Evolutionary conservation across 352 stramenopile genomes (phyloP).

Genomic region (Pythium guiyangense): DNA sequence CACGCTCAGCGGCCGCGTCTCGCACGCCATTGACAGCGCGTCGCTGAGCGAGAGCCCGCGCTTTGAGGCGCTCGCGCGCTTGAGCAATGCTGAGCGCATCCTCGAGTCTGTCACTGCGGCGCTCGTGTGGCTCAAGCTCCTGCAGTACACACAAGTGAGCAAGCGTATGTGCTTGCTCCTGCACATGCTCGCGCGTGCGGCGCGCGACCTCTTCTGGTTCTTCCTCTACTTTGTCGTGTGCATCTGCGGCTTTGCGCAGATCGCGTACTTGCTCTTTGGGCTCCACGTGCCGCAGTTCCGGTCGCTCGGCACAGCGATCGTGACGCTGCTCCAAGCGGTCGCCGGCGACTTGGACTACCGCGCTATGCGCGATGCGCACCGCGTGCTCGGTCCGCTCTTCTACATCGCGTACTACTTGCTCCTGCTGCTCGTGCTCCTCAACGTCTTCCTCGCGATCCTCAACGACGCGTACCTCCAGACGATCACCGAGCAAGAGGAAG

Average conservation of each 20-base stretch:
- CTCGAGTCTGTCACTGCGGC: constrained; percentile 43
- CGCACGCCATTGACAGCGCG: constrained; percentile 13
- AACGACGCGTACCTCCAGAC: constrained; percentile 76
- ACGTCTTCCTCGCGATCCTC: constrained; percentile 71
- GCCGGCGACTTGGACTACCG: constrained; percentile 53
- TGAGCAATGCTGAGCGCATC: constrained; percentile 35
- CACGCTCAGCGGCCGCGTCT: constrained; percentile 35
- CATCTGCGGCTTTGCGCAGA: constrained; percentile 59
- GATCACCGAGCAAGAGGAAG: constrained; percentile 55
- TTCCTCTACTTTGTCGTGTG: constrained; percentile 54
- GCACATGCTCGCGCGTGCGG: constrained; percentile 43
- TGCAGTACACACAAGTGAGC: constrained; percentile 70
- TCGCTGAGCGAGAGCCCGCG: constrained; percentile 35
- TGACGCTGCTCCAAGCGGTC: constrained; percentile 59
- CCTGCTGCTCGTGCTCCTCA: constrained; percentile 62
- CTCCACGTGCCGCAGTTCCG: constrained; percentile 47
- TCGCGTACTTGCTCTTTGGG: constrained; percentile 60
- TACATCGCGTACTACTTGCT: constrained; percentile 72
- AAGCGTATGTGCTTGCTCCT: constrained; percentile 58
- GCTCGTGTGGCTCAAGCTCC: constrained; percentile 54
- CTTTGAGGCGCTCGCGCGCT: constrained; percentile 29
- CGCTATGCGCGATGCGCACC: constrained; percentile 35
- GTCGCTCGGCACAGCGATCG: constrained; percentile 39
- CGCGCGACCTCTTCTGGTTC: constrained; percentile 51
- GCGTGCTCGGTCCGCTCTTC: constrained; percentile 52